Evolutionary conservation across 202 grass and related monocot species (phyloP).

Genomic region (Schoenoplectus tabernaemontani): DNA sequence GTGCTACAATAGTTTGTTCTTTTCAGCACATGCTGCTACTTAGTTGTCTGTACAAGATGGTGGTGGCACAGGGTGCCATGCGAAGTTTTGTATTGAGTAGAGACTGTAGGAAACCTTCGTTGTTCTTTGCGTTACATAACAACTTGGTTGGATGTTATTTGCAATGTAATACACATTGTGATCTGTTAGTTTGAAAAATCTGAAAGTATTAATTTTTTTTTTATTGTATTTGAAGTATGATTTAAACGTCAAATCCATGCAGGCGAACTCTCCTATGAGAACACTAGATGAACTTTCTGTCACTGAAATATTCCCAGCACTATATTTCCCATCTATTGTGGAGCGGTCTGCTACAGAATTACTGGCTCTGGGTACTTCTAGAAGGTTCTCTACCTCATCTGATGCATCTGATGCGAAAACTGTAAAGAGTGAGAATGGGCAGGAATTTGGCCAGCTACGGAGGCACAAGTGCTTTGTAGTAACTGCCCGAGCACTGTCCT

Average conservation of each 20-base stretch:
- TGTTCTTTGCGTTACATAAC: neutral
- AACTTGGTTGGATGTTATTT: neutral
- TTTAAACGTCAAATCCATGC: constrained; percentile 19
- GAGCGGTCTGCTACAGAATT: constrained; percentile 57
- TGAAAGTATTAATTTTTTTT: neutral
- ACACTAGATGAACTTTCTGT: constrained; percentile 88
- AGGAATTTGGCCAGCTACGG: constrained; percentile 58
- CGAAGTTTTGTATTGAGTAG: neutral
- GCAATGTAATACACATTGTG: neutral
- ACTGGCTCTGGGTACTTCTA: constrained; percentile 45
- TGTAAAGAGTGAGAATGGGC: constrained; percentile 16
- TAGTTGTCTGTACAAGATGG: neutral
- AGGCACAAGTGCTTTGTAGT: constrained; percentile 78
- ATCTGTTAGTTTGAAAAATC: neutral
- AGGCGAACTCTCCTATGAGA: constrained; percentile 86
- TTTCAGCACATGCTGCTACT: neutral
- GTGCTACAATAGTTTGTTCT: neutral
- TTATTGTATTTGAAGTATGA: neutral
- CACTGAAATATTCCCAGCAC: constrained; percentile 68
- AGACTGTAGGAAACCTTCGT: neutral
- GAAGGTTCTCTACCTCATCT: constrained; percentile 32
- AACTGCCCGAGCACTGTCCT: constrained; percentile 76
- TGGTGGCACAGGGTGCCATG: neutral
- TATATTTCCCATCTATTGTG: constrained; percentile 73
- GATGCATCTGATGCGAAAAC: constrained; percentile 28